Conservation (phyloP, 352 stramenopile species). For the Pythium angustatum region DNA sequence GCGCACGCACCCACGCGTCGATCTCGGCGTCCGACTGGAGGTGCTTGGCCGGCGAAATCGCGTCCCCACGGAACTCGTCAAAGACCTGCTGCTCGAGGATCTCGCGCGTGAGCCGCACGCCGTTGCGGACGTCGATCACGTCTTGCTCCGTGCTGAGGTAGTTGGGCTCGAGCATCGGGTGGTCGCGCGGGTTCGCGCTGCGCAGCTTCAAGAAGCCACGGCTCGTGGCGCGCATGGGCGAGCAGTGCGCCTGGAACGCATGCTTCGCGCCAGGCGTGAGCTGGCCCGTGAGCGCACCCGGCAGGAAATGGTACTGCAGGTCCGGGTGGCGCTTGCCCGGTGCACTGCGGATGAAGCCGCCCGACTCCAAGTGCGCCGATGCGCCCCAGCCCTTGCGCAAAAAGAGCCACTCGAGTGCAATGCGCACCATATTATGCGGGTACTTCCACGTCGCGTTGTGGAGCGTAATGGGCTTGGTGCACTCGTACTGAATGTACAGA, state of each 20-base stretch:
- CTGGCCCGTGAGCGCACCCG: slow-evolving; percentile 74
- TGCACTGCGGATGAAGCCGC: slow-evolving; percentile 84
- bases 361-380: slow-evolving; percentile 81
- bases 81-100: slow-evolving; percentile 88
- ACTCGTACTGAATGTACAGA: slow-evolving; percentile 89
- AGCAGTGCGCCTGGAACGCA: slow-evolving; percentile 88
- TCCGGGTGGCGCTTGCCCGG: slow-evolving; percentile 83
- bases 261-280: slow-evolving; percentile 61
- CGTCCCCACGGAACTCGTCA: slow-evolving; percentile 78
- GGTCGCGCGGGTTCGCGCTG: slow-evolving; percentile 69
- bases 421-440: slow-evolving; percentile 86
- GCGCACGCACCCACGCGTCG: slow-evolving; percentile 82
- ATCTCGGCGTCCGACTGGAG: slow-evolving; percentile 73
- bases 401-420: slow-evolving; percentile 85
- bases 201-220: slow-evolving; percentile 81
- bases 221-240: slow-evolving; percentile 86
- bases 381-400: slow-evolving; percentile 68
- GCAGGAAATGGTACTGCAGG: slow-evolving; percentile 91
- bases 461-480: slow-evolving; percentile 87
- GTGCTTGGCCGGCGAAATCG: slow-evolving; percentile 68
- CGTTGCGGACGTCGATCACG: slow-evolving; percentile 73
- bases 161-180: slow-evolving; percentile 88
- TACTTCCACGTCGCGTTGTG: slow-evolving; percentile 91
- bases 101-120: slow-evolving; percentile 79
- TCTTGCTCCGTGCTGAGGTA: slow-evolving; percentile 86